Evolutionary conservation across 2,329 filamentous ascomycete species (phyloP).

Genomic region (Diaporthe sp.): DNA sequence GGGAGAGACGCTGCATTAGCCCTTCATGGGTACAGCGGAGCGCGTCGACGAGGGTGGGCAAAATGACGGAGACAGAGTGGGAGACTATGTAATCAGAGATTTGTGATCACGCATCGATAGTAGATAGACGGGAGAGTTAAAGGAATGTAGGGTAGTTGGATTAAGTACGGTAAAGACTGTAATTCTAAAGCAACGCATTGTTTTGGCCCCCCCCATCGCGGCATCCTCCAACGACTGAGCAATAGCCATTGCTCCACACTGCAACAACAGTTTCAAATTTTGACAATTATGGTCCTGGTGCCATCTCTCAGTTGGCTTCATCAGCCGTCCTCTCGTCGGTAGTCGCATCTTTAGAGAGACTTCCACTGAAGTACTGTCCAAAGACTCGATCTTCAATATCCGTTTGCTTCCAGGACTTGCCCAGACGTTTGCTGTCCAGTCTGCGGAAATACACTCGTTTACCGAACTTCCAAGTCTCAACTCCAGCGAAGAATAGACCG

Average conservation of each 20-base stretch:
- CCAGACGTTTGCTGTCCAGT: neutral
- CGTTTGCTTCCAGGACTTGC: slow-evolving; percentile 6
- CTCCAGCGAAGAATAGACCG: slow-evolving; percentile 70
- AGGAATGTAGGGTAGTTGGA: neutral
- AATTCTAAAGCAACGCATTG: neutral
- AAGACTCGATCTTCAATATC: slow-evolving; percentile 23
- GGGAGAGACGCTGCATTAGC: no score
- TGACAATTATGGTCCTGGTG: no score
- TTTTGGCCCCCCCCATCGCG: no score
- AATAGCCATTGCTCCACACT: neutral
- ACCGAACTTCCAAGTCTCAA: slow-evolving; percentile 74
- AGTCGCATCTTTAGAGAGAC: neutral
- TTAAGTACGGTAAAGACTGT: neutral
- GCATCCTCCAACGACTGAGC: neutral
- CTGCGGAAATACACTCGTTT: slow-evolving; percentile 65
- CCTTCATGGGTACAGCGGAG: no score
- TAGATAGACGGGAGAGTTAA: neutral
- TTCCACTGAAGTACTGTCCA: neutral
- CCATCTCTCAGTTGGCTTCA: neutral
- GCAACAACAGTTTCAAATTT: neutral
- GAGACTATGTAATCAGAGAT: no score
- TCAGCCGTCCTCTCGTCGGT: neutral
- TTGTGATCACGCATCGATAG: no score
- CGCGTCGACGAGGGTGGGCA: no score
- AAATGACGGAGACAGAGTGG: no score